Evolutionary conservation across 495 filamentous ascomycete species (phyloP).

Genomic region (Pseudomonodictys pantanalensis): DNA sequence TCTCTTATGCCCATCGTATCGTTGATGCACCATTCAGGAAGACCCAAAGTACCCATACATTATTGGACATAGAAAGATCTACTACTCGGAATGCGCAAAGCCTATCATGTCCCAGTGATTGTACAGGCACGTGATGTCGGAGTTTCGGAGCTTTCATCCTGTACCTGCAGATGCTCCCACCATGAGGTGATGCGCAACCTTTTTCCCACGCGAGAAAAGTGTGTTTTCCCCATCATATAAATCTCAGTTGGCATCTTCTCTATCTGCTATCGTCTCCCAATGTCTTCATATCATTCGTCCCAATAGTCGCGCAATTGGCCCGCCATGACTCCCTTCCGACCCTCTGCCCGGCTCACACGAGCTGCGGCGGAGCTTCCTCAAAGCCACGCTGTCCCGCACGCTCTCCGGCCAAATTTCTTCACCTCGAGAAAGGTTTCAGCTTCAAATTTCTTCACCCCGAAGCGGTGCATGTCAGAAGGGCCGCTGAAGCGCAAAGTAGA

Average conservation of each 20-base stretch:
- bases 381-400: background rate
- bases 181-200: slow-evolving; percentile 17
- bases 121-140: background rate
- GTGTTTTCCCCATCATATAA: background rate
- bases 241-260: background rate
- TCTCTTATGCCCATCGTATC: no score
- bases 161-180: slow-evolving; percentile 14
- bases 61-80: no score
- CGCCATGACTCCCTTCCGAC: slow-evolving; percentile 21
- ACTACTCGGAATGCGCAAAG: no score
- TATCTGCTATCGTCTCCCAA: background rate
- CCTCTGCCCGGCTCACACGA: slow-evolving; percentile 1
- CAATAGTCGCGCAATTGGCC: background rate
- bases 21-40: no score
- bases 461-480: slow-evolving; percentile 26
- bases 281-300: background rate
- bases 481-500: slow-evolving; percentile 11
- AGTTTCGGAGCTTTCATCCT: background rate
- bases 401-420: background rate
- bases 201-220: no score
- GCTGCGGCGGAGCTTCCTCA: slow-evolving; percentile 2
- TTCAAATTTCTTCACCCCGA: background rate
- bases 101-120: no score
- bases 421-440: background rate
- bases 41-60: no score